Evolutionary conservation across 2,329 filamentous ascomycete genomes (phyloP), one percentile per base, ranked within the genome.

Genomic region (Sporothrix mexicana): DNA sequence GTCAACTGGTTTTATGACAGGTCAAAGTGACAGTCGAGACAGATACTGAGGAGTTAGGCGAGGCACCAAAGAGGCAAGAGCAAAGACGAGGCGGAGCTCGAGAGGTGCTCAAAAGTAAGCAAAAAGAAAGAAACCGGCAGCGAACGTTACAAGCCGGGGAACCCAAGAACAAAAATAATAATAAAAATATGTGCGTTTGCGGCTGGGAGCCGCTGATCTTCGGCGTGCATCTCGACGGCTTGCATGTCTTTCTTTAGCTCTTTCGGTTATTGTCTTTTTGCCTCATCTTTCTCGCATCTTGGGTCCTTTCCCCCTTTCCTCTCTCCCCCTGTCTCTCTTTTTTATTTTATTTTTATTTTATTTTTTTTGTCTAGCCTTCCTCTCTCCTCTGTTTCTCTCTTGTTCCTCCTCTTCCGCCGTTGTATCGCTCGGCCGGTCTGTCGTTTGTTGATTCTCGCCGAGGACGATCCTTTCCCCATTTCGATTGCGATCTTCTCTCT

Each of bases 1-100:
- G 25, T 69, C 30, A 7, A n/a, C 2, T 67, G 23, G 43, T 13
- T 67, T 47, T 67, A 51, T 67, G 64, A 67, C 64, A 67, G 41
- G 64, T 67, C 45, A 51, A 49, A 67, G 43, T 67, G 45, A 13
- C 20, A 67, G 61, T 5, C 61, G 3, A 47, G 61, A 66, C 61
- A 67, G 23, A 8, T 8, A 67, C 45, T 43, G 23, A 43, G 62
- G 49, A 30, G 23, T 49, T 8, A 36, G 10, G 43, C n/a, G 23
- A 17, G 15, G 41, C 2, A 36, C 57, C 10, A 9, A 43, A 8
- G 17, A 20, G 1, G 13, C 10, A 17, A 62, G 23, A 23, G 53
- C 17, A 57, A 23, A 43, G 57, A 17, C 41, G 41, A 47, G 41
- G 15, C 57, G 3, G 5, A 41, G 57, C 25, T 13, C 45, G 45